phyloP scores from a whole-genome alignment of 768 basidiomycete species.

The Amanita thiersii region DNA sequence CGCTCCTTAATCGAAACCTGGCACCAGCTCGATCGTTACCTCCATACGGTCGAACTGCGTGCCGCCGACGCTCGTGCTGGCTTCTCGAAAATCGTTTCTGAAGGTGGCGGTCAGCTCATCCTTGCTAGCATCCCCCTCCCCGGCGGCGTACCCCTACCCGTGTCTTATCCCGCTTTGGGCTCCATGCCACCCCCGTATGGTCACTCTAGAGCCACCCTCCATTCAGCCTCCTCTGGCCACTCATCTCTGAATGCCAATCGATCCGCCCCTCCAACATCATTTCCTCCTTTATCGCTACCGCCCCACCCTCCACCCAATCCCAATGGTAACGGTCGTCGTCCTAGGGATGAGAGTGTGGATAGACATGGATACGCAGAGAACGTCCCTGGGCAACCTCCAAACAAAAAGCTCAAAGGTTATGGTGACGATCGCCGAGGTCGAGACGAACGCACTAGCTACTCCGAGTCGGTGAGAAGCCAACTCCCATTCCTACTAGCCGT shows the following conservation, averaged over 20 bases:
- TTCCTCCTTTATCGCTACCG: constrained; percentile 2
- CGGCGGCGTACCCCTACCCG: constrained; percentile 4
- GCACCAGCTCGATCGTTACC: constrained; percentile 40
- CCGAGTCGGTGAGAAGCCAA: constrained; percentile 21
- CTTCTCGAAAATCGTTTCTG: constrained; percentile 35
- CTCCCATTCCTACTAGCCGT: constrained; percentile 3
- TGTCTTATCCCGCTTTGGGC: not conserved
- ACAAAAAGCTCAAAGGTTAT: constrained; percentile 37
- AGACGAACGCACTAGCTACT: constrained; percentile 18
- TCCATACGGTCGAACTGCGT: constrained; percentile 35
- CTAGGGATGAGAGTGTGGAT: constrained; percentile 36
- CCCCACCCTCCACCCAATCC: constrained; percentile 13
- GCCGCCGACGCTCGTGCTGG: constrained; percentile 41
- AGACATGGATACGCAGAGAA: constrained; percentile 14
- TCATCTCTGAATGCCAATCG: constrained; percentile 5
- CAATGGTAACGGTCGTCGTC: constrained; percentile 23
- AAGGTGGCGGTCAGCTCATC: constrained; percentile 37
- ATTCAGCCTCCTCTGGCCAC: not conserved
- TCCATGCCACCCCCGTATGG: constrained; percentile 4
- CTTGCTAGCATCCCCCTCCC: constrained; percentile 23
- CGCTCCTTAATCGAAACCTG: constrained; percentile 39
- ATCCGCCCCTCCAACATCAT: constrained; percentile 5
- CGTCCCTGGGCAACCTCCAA: constrained; percentile 34
- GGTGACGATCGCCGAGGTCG: constrained; percentile 23
- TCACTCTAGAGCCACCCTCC: constrained; percentile 3